These are phyloP conservation scores for Cnidoscolus chayamansa DNA, from an alignment of 441 rosid genomes.

Conservation along the genomic window DNA sequence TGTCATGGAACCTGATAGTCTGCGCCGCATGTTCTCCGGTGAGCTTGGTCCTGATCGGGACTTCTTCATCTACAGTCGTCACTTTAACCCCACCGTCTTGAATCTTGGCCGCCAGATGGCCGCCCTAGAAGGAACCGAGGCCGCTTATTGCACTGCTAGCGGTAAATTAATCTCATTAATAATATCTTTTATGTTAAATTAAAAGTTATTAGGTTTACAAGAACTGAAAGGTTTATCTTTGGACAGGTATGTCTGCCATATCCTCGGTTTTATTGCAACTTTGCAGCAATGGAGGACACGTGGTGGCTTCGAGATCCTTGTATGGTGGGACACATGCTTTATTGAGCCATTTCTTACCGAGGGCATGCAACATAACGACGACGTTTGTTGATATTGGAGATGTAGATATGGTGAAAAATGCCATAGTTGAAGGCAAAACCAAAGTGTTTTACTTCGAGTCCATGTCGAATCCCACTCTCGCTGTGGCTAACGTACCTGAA, in stretches of 20 bases:
- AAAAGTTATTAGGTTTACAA: neutral
- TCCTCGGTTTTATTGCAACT: conserved; percentile 80
- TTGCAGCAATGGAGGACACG: conserved; percentile 92
- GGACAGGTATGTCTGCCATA: conserved; percentile 87
- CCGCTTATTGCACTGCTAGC: conserved; percentile 94
- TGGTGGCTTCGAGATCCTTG: conserved; percentile 68
- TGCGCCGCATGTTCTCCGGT: conserved; percentile 84
- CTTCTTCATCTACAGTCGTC: conserved; percentile 55
- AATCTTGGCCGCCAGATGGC: conserved; percentile 96
- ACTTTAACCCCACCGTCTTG: conserved; percentile 75
- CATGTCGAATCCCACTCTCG: conserved; percentile 71
- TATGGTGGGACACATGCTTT: conserved; percentile 95
- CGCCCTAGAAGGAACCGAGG: conserved; percentile 93
- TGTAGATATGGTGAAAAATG: conserved; percentile 47
- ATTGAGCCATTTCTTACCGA: conserved; percentile 69
- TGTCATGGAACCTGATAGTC: conserved; percentile 95
- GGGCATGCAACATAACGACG: conserved; percentile 77
- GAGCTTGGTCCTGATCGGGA: conserved; percentile 91
- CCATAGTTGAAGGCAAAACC: conserved; percentile 63
- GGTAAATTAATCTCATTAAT: conserved; percentile 37
- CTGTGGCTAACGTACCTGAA: conserved; percentile 70
- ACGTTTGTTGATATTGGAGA: conserved; percentile 70
- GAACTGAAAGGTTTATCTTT: neutral
- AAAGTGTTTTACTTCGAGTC: conserved; percentile 82
- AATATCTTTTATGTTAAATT: neutral